A percentile compares a stretch with the other conserved stretches of the same genome.
Evolutionary conservation across 2,329 filamentous ascomycete genomes (phyloP).

Genomic region (Xylariales sp.): DNA sequence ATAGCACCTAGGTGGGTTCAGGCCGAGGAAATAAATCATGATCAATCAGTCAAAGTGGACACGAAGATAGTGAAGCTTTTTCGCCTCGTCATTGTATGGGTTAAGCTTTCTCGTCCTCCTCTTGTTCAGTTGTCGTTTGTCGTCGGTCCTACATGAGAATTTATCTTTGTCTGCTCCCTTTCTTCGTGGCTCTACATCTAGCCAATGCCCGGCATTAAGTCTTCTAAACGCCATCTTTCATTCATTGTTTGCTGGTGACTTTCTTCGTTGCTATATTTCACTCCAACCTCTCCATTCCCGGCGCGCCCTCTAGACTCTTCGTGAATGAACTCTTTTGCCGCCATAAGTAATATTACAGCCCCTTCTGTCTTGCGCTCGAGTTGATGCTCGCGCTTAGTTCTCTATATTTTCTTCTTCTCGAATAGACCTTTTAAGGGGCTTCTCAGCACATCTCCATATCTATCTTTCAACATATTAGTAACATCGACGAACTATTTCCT

Average conservation of each 20-base stretch:
- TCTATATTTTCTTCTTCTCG: constrained; percentile 16
- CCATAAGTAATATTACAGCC: constrained; percentile 34
- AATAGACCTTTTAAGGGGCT: constrained; percentile 7
- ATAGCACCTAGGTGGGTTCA: constrained; percentile 27
- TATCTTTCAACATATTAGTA: constrained; percentile 7
- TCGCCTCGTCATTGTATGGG: constrained; percentile 32
- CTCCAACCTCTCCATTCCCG: constrained; percentile 30
- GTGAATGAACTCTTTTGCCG: constrained; percentile 42
- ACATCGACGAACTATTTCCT: constrained; percentile 22
- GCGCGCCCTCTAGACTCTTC: constrained; percentile 32
- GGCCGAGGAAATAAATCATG: constrained; percentile 41
- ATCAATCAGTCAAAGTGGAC: constrained; percentile 45
- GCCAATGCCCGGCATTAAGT: constrained; percentile 34
- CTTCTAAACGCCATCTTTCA: background rate
- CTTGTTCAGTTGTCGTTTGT: constrained; percentile 22
- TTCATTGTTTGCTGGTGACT: constrained; percentile 47
- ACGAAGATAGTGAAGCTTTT: constrained; percentile 44
- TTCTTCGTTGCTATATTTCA: constrained; percentile 43
- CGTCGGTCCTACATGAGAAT: constrained; percentile 34
- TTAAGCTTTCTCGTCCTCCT: constrained; percentile 14
- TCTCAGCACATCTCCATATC: constrained; percentile 11
- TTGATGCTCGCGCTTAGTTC: constrained; percentile 32
- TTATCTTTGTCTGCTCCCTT: constrained; percentile 37
- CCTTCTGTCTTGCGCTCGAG: constrained; percentile 29
- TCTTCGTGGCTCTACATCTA: constrained; percentile 36